Base-by-base conservation (phyloP, 2,329 filamentous ascomycete genomes). In the Alternaria atra region DNA sequence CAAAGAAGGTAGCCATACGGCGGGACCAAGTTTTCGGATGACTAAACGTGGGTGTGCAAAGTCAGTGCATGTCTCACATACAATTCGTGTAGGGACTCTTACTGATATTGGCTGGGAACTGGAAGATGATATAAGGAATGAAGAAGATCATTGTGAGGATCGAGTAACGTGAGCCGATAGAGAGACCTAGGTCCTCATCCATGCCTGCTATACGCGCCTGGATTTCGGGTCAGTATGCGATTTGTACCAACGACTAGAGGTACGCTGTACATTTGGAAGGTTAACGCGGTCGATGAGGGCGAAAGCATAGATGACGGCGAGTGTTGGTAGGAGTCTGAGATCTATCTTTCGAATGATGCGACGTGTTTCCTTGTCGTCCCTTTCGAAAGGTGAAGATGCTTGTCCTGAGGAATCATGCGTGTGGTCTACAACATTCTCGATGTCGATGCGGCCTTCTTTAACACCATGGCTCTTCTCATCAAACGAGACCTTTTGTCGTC, bases 281-380 rank as follows among this genome's bases (percentile, higher is more conserved):
- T 69, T 70, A 6, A 66, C 62, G 40, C 68, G 60, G 29, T 69
- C 64, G 17, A 70, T 67, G 7, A 67, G 55, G 1, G 68, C 61
- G 13, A 70, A 64, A 0, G 64, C 60, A 40, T 69, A 79, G 10
- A 78, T 69, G 5, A 75, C 58, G 42, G 70, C 74, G 5, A 79
- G 67, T 5, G 75, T 68, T 1, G 75, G 75, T 6, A 79, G 63
- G 2, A 80, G 64, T n/a, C 75, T 67, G 42, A 72, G 39, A 48
- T 80, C 77, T 27, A 79, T 74, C 57, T 79, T 79, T 10, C 74
- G 66, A 2, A 79, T 64, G 9, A 79, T 71, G 25, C 63, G 64
- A 39, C 73, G 75, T 2, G 71, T 71, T 53, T 76, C 75, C 29
- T 63, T 61, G 29, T 63, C 57, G 12, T 67, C 65, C 4, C 27